A percentile compares a stretch with the other conserved stretches of the same genome.
phyloP scores from a whole-genome alignment of 2,329 filamentous ascomycete species.

The Aureobasidium musti region DNA sequence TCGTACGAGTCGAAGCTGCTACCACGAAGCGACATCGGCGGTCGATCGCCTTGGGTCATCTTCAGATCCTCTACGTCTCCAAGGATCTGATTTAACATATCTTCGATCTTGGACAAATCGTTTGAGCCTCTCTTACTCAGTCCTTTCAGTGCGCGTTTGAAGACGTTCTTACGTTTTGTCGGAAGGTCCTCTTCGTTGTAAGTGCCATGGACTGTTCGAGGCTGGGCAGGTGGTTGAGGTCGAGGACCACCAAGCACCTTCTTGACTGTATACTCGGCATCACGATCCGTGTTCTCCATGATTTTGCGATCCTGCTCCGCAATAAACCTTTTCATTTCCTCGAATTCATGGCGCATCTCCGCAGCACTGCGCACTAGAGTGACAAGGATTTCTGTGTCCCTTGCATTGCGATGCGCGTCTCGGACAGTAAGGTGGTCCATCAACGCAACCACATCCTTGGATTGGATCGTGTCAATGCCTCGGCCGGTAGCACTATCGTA shows the following conservation, averaged over 20 bases:
- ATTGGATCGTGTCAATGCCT: constrained; percentile 89
- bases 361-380: constrained; percentile 90
- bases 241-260: constrained; percentile 82
- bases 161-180: constrained; percentile 88
- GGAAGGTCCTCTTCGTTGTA: constrained; percentile 59
- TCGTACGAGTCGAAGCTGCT: constrained; percentile 68
- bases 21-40: constrained; percentile 35
- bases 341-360: constrained; percentile 95
- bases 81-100: constrained; percentile 86
- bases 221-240: constrained; percentile 59
- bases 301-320: constrained; percentile 87
- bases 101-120: constrained; percentile 84
- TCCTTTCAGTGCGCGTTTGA: constrained; percentile 88
- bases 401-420: constrained; percentile 91
- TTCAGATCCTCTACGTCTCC: constrained; percentile 77
- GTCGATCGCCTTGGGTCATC: constrained; percentile 40
- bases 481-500: constrained; percentile 87
- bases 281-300: constrained; percentile 81
- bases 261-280: constrained; percentile 81
- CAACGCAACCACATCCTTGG: constrained; percentile 91
- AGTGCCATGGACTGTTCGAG: constrained; percentile 55
- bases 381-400: constrained; percentile 94
- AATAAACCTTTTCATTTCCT: constrained; percentile 91
- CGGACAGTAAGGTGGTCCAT: constrained; percentile 99
- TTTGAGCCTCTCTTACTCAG: constrained; percentile 84